phyloP scores from a whole-genome alignment of 768 basidiomycete species.

The Exsudoporus frostii region DNA sequence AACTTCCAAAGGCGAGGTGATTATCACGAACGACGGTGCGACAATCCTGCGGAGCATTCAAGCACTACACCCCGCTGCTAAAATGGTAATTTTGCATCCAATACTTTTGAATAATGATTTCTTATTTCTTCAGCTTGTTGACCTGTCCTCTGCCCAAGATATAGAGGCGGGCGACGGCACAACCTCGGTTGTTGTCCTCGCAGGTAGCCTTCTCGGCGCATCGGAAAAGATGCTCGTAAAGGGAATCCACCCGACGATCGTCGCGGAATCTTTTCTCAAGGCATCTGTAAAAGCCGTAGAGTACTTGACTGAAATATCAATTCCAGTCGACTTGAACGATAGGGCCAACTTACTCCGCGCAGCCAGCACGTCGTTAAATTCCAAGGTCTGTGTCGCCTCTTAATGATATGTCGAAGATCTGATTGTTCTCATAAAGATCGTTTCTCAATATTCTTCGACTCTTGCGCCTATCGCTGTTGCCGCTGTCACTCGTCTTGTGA shows the following conservation, averaged over 20 bases:
- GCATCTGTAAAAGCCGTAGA: constrained; percentile 93
- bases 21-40: constrained; percentile 98
- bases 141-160: constrained; percentile 96
- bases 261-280: constrained; percentile 92
- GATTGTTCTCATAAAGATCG: constrained; percentile 58
- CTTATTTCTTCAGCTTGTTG: constrained; percentile 68
- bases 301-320: constrained; percentile 88
- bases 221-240: constrained; percentile 97
- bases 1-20: constrained; percentile 93
- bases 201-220: constrained; percentile 87
- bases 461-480: constrained; percentile 98
- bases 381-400: constrained; percentile 59
- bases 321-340: constrained; percentile 88
- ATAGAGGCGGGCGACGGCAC: constrained; percentile 99
- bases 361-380: constrained; percentile 93
- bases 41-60: constrained; percentile 96
- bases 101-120: neutral
- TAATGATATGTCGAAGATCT: constrained; percentile 3
- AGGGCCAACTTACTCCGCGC: constrained; percentile 82
- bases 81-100: constrained; percentile 65
- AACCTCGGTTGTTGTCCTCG: constrained; percentile 94
- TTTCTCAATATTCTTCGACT: constrained; percentile 97
- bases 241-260: constrained; percentile 96
- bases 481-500: constrained; percentile 89
- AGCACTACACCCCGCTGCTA: constrained; percentile 95